Conservation (phyloP, 2,329 filamentous ascomycete species). For the Alternaria longipes region DNA sequence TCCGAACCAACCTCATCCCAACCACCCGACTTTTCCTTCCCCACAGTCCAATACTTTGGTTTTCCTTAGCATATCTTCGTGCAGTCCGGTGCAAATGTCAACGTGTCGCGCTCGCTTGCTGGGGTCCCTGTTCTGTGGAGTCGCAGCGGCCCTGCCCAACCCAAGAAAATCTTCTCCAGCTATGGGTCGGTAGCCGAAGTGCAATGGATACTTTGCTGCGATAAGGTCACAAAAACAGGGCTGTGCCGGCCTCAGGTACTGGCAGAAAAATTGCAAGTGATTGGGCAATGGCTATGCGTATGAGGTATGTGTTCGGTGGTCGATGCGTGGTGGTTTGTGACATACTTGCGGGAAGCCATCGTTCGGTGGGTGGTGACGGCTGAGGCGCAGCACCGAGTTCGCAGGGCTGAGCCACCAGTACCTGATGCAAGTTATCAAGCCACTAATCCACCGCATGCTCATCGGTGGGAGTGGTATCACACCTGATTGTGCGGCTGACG, state of each 20-base stretch:
- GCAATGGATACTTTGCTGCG: conserved; percentile 3
- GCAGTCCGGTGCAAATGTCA: conserved; percentile 17
- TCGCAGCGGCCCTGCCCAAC: conserved; percentile 13
- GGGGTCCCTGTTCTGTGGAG: background rate
- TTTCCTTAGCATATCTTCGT: background rate
- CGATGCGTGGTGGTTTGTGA: conserved; percentile 12
- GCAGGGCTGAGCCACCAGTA: conserved; percentile 13
- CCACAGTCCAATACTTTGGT: conserved; percentile 16
- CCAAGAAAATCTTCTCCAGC: conserved; percentile 2
- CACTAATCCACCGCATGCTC: conserved; percentile 9
- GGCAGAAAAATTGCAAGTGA: conserved; percentile 39
- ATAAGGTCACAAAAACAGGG: conserved; percentile 23
- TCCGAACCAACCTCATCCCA: conserved; percentile 12
- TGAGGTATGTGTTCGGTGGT: conserved; percentile 13
- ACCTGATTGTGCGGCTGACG: conserved; percentile 11
- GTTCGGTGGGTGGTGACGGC: conserved; percentile 5
- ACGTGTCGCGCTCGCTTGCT: conserved; percentile 15
- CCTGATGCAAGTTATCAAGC: conserved; percentile 16
- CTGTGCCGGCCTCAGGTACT: conserved; percentile 32
- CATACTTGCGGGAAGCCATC: conserved; percentile 11
- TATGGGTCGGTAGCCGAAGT: conserved; percentile 2
- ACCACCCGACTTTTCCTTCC: conserved; percentile 6
- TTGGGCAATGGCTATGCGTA: conserved; percentile 29
- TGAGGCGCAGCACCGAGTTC: conserved; percentile 21
- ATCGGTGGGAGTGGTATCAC: background rate